Conservation (phyloP, 176 grass and related monocot species). For the Avena insularis region DNA sequence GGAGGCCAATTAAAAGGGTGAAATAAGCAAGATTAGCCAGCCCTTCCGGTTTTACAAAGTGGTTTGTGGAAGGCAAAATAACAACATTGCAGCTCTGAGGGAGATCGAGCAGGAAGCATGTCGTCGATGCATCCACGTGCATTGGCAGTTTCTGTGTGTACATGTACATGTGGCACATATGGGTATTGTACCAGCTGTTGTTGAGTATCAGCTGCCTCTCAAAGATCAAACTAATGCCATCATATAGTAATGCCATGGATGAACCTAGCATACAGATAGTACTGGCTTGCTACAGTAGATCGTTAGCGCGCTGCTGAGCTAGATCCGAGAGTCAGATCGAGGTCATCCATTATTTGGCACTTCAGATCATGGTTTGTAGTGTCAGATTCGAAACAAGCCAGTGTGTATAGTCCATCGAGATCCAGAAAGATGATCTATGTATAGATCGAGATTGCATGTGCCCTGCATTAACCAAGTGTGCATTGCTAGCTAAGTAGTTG, state of each 20-base stretch:
- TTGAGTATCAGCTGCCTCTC: neutral
- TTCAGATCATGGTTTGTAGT: neutral
- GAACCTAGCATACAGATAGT: neutral
- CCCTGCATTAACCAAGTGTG: neutral
- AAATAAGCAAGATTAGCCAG: neutral
- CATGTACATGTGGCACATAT: neutral
- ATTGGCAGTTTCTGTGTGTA: neutral
- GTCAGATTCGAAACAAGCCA: neutral
- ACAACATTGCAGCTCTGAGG: no score
- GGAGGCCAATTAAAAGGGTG: neutral
- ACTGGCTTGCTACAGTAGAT: neutral
- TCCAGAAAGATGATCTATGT: neutral
- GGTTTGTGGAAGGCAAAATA: neutral
- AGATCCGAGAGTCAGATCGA: neutral
- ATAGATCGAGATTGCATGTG: neutral
- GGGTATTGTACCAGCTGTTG: neutral
- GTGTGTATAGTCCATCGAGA: no score
- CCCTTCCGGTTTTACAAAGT: neutral
- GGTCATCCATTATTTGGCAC: neutral
- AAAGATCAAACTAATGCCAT: neutral
- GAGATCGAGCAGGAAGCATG: neutral
- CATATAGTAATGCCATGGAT: neutral
- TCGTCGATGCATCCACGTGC: neutral
- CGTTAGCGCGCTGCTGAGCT: neutral
- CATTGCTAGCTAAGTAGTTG: neutral